Percentiles rank a stretch among this genome's conserved stretches.
Evolutionary conservation across 176 grass and related monocot genomes (phyloP).

Genomic region (Oryza meyeriana): DNA sequence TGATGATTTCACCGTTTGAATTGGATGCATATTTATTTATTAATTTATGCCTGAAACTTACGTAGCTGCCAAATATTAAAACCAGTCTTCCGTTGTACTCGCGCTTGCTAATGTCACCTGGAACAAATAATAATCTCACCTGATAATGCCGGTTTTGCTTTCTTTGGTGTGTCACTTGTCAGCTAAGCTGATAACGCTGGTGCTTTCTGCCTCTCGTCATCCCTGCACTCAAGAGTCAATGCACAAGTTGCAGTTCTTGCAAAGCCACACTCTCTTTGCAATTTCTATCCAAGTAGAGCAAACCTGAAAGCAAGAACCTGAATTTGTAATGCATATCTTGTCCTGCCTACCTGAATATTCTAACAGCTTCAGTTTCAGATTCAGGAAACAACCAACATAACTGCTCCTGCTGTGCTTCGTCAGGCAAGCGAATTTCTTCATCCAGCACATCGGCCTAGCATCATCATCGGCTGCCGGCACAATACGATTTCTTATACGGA

Average conservation of each 20-base stretch:
- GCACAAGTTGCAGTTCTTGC: neutral
- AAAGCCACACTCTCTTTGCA: neutral
- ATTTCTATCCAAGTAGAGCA: neutral
- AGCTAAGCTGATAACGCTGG: neutral
- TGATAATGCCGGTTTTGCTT: neutral
- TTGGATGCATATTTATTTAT: neutral
- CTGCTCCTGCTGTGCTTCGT: neutral
- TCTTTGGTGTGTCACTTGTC: too few species aligned
- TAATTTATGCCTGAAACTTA: neutral
- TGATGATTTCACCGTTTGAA: neutral
- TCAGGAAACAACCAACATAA: constrained; percentile 4
- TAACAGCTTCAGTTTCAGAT: neutral
- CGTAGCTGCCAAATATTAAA: constrained; percentile 10
- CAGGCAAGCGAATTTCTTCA: neutral
- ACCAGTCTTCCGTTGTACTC: neutral
- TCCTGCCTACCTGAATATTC: neutral
- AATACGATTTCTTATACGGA: neutral
- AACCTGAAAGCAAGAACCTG: neutral
- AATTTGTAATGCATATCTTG: neutral
- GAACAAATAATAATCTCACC: constrained; percentile 6
- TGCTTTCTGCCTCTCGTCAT: neutral
- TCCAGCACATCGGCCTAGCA: neutral
- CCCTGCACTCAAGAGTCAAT: constrained; percentile 1
- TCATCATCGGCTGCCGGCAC: neutral
- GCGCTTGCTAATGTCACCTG: neutral